Evolutionary conservation across 768 basidiomycete species (phyloP), one percentile per base, ranked within the genome.

Genomic region (Lentinula sp.): DNA sequence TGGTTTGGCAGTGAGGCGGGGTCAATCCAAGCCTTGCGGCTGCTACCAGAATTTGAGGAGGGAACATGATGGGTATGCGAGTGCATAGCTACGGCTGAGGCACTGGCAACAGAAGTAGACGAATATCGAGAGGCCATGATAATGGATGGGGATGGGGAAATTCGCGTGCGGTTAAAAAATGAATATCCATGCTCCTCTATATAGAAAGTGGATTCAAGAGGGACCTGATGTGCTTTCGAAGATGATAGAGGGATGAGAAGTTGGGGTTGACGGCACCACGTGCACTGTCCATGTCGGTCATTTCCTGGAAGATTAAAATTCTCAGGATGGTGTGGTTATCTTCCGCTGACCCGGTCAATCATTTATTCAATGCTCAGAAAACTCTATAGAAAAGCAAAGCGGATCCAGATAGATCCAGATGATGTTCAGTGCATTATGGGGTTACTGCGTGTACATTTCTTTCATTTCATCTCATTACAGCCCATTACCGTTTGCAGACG

Each of bases 1-100:
- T 79, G 77, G 68, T 84, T 71, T n/a, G 86, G 85, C 54, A 89
- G 73, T 2, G 80, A 73, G 16, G 78, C 74, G 6, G 88, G 88
- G 67, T 89, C 87, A 33, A 90, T 80, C 88, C 88, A 90, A 9
- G 71, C 73, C 66, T 76, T 78, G 18, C 68, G 65, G 46, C 64
- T 53, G 16, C 20, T 42, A 12, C 33, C 16, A 5, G 57, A 28
- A 69, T 67, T 63, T 7, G 57, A 45, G 10, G 37, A 16, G 3
- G 57, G 57, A 20, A 28, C 28, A 36, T 59, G 23, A 23, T 33
- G 62, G 16, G 48, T 10, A 49, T 46, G 57, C 7, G 57, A 59
- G 42, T 59, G 57, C 57, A 59, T 59, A 16, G 45, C 33, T 39
- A 56, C 15, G 15, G 37, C 54, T 20, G 54, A 56, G 54, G 54